Base-by-base conservation (phyloP, 2,329 filamentous ascomycete species). In the Calonectria hongkongensis region DNA sequence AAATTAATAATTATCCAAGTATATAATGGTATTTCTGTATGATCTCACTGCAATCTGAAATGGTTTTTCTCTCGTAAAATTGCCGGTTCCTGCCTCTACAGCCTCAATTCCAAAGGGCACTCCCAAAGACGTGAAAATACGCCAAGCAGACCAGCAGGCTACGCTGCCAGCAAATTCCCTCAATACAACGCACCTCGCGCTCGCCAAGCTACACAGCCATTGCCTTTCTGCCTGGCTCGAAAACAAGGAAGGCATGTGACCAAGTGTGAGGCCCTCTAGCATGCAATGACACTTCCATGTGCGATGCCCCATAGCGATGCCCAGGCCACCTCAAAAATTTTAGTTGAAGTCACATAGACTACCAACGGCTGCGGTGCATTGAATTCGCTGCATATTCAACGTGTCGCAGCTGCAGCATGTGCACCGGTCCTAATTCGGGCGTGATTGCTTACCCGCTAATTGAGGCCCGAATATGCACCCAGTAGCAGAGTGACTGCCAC, bases 391-490 rank as follows among this genome's bases (percentile, higher is more conserved):
- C 54, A 60, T 41, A 60, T 60, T 39, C 54, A 60, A 60, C 54
- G 54, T 60, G 54, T 60, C 54, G 54, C 54, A 60, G 36, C 36
- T 60, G 54, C 54, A 48, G 45, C 45, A 60, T 60, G 54, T 60
- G 54, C 54, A 15, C 21, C 54, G 54, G 54, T 60, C 54, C 36
- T 60, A 60, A 60, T 60, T 60, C 54, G 54, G 54, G 39, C 54
- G 54, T 41, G 54, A 39, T 28, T 60, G 54, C 54, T 60, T 60
- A 60, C 54, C 33, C 54, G 39, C 54, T 27, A 60, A 41, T 60
- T 60, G 54, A 60, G 54, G 54, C 54, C 54, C 54, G 54, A 60
- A 60, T 60, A 60, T 60, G 54, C 54, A 58, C 21, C 36, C 54
- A 41, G 54, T 16, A 21, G 25, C 28, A 56, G 13, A 56, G 16